These are phyloP conservation scores for Ceratobasidium sp. DNA, from an alignment of 1,284 basidiomycete species.

Conservation along the genomic window DNA sequence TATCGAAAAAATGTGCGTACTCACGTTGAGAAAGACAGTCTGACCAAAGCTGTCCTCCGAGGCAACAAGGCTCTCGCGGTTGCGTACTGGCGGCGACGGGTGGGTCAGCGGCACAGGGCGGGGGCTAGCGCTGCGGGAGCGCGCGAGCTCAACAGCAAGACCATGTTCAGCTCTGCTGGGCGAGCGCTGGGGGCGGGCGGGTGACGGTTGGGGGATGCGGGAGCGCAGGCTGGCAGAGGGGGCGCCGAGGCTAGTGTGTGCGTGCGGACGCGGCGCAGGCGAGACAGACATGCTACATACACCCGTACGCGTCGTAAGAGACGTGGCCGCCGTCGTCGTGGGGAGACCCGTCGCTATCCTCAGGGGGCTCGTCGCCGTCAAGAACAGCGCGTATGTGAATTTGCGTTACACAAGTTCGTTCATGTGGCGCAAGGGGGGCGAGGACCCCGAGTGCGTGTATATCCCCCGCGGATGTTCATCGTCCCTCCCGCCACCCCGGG, in stretches of 20 bases:
- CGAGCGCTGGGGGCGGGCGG: constrained; percentile 3
- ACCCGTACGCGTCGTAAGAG: neutral
- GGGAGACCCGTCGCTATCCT: constrained; percentile 5
- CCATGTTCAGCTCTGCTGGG: constrained; percentile 8
- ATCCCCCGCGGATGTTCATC: neutral
- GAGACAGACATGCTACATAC: constrained; percentile 32
- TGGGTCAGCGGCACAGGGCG: constrained; percentile 16
- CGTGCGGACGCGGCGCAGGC: constrained; percentile 13
- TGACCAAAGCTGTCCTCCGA: constrained; percentile 34
- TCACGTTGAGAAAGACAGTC: constrained; percentile 32
- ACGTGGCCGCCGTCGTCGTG: neutral
- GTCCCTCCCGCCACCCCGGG: constrained; percentile 1
- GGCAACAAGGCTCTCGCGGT: constrained; percentile 26
- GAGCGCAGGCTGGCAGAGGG: constrained; percentile 23
- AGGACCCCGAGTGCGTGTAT: too few species aligned
- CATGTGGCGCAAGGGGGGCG: constrained; percentile 21
- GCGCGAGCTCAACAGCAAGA: constrained; percentile 1
- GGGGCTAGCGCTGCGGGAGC: constrained; percentile 15
- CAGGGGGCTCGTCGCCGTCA: constrained; percentile 17
- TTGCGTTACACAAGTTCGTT: constrained; percentile 23
- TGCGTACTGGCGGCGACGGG: constrained; percentile 10
- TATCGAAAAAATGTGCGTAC: neutral
- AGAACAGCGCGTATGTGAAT: constrained; percentile 23
- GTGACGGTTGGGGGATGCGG: constrained; percentile 21
- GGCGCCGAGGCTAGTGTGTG: constrained; percentile 27